These are phyloP conservation scores for Lentinula boryana DNA, from an alignment of 768 basidiomycete genomes.

Conservation along the genomic window DNA sequence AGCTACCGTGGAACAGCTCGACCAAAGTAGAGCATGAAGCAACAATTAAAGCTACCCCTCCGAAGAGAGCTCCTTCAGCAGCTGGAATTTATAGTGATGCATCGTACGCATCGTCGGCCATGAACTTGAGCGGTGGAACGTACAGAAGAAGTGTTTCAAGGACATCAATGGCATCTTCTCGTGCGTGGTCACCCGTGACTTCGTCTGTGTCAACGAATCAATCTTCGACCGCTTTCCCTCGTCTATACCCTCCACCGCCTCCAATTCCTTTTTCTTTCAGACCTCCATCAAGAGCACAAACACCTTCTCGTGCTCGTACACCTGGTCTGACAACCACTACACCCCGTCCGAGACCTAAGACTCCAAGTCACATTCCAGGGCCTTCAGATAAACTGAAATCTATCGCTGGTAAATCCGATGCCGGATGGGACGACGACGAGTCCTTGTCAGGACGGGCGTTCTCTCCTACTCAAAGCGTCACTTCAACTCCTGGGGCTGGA, in stretches of 20 bases:
- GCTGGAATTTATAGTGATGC: conserved; percentile 33
- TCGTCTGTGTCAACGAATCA: conserved; percentile 68
- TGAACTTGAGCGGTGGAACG: conserved; percentile 37
- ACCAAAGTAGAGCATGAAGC: conserved; percentile 60
- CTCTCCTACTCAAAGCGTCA: conserved; percentile 50
- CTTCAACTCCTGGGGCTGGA: conserved; percentile 33
- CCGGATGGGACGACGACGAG: conserved; percentile 39
- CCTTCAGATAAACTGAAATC: conserved; percentile 48
- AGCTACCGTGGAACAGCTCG: conserved; percentile 66
- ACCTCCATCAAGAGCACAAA: conserved; percentile 28
- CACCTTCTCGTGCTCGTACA: conserved; percentile 42
- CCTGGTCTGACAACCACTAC: conserved; percentile 30
- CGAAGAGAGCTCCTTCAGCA: conserved; percentile 47
- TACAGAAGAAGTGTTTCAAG: conserved; percentile 65
- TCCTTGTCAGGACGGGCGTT: conserved; percentile 46
- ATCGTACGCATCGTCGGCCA: conserved; percentile 26
- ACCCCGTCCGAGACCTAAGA: conserved; percentile 69
- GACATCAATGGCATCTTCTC: conserved; percentile 69
- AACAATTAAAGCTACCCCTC: conserved; percentile 43
- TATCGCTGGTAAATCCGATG: conserved; percentile 41
- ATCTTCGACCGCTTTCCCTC: conserved; percentile 28
- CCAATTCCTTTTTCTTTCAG: conserved; percentile 34
- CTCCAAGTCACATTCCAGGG: conserved; percentile 73
- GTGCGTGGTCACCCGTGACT: conserved; percentile 75
- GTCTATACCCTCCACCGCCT: conserved; percentile 18